A percentile compares a stretch with the other conserved stretches of the same genome.
phyloP scores from a whole-genome alignment of 176 grass and related monocot species.

The Zizania latifolia region DNA sequence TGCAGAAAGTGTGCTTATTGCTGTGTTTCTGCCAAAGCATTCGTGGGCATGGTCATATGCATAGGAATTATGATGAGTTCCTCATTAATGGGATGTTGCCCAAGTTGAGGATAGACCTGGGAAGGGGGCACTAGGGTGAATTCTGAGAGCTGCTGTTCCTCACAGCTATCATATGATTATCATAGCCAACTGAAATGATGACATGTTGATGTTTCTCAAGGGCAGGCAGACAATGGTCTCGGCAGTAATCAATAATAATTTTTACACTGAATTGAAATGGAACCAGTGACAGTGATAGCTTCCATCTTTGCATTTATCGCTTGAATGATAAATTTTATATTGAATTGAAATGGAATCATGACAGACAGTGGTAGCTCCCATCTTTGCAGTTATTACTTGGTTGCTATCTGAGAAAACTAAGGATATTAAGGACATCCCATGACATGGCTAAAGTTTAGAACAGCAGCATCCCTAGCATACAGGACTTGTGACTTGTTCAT shows the following conservation, averaged over 20 bases:
- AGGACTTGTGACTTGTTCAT: neutral
- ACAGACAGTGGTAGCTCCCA: neutral
- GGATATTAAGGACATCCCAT: neutral
- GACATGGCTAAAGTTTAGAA: neutral
- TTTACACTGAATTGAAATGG: neutral
- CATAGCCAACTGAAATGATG: neutral
- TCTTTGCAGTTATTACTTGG: neutral
- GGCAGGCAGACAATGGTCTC: neutral
- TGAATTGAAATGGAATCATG: neutral
- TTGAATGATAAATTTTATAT: neutral
- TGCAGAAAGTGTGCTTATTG: conserved; percentile 39
- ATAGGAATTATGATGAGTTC: conserved; percentile 35
- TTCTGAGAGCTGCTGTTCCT: neutral
- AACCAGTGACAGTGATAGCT: neutral
- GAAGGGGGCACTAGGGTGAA: neutral
- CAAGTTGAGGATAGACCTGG: conserved; percentile 30
- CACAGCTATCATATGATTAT: neutral
- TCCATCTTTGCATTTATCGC: neutral
- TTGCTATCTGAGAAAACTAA: neutral
- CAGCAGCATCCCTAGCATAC: neutral
- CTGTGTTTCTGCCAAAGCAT: conserved; percentile 41
- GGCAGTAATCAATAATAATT: neutral
- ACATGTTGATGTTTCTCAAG: neutral
- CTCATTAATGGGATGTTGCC: conserved; percentile 21
- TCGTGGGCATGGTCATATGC: conserved; percentile 34